These are phyloP conservation scores for Ustilago loliicola DNA, from an alignment of 1,284 basidiomycete genomes.

Conservation along the genomic window DNA sequence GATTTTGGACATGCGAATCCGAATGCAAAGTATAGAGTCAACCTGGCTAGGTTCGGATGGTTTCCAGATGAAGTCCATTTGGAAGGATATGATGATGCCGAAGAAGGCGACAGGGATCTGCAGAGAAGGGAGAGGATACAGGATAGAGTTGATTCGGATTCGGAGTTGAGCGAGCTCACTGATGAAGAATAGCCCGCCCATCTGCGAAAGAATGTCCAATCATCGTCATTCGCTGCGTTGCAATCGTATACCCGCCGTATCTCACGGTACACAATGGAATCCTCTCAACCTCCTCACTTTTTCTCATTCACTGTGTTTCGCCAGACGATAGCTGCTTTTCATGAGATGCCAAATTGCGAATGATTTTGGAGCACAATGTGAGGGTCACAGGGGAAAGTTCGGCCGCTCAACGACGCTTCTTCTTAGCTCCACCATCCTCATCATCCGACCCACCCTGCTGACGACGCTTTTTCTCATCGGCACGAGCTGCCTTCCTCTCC, in stretches of 20 bases:
- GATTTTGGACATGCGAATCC: constrained; percentile 46
- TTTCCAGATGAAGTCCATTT: constrained; percentile 46
- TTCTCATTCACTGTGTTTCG: not conserved
- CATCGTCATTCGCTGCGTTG: not conserved
- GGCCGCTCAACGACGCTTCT: constrained; percentile 44
- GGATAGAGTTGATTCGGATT: constrained; percentile 1
- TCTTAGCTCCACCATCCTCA: constrained; percentile 42
- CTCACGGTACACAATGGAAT: not conserved
- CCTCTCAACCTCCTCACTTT: not conserved
- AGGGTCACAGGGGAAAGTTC: not conserved
- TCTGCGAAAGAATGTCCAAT: not conserved
- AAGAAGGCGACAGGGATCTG: not conserved
- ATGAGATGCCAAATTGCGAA: constrained; percentile 3
- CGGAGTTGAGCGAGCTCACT: constrained; percentile 36
- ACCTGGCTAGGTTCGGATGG: constrained; percentile 48
- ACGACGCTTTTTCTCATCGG: constrained; percentile 62
- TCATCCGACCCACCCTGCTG: constrained; percentile 58
- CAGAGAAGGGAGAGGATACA: constrained; percentile 14
- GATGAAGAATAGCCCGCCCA: constrained; percentile 9
- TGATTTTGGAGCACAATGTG: not conserved
- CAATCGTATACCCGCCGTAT: constrained; percentile 13
- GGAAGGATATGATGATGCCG: constrained; percentile 38
- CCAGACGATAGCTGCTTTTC: not conserved
- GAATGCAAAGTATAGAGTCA: constrained; percentile 48
- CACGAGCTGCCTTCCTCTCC: constrained; percentile 78